phyloP scores from a whole-genome alignment of 768 basidiomycete genomes.

The Auriscalpium microsporum region DNA sequence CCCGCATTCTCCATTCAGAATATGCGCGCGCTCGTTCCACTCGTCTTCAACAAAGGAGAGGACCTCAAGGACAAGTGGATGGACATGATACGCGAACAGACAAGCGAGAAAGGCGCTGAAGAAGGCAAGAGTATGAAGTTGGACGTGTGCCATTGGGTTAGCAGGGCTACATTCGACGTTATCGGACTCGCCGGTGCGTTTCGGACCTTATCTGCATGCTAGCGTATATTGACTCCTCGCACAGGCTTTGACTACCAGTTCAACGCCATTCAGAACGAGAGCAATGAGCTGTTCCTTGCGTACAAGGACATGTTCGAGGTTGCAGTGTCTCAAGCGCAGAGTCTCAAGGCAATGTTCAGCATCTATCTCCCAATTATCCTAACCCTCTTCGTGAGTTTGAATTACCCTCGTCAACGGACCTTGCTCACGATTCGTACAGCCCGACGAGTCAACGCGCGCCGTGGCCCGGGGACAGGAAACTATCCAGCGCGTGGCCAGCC shows the following conservation, averaged over 20 bases:
- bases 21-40: slow-evolving; percentile 58
- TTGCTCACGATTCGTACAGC: slow-evolving; percentile 30
- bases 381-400: slow-evolving; percentile 44
- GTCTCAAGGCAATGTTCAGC: slow-evolving; percentile 37
- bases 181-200: slow-evolving; percentile 76
- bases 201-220: neutral
- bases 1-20: slow-evolving; percentile 80
- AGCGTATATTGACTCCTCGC: neutral
- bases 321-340: slow-evolving; percentile 48
- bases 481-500: slow-evolving; percentile 64
- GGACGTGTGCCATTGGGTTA: slow-evolving; percentile 77
- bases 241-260: slow-evolving; percentile 83
- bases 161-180: slow-evolving; percentile 81
- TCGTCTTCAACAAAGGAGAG: slow-evolving; percentile 61
- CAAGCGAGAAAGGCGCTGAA: slow-evolving; percentile 11
- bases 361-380: slow-evolving; percentile 54
- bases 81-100: slow-evolving; percentile 33
- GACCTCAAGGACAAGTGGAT: slow-evolving; percentile 57
- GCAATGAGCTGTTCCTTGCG: slow-evolving; percentile 69
- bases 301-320: slow-evolving; percentile 83
- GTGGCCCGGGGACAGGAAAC: slow-evolving; percentile 49
- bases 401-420: neutral
- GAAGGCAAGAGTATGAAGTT: slow-evolving; percentile 30
- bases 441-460: slow-evolving; percentile 40
- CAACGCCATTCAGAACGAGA: slow-evolving; percentile 70